phyloP scores from a whole-genome alignment of 1,139 yeast species.

The Hansenula anomala region DNA sequence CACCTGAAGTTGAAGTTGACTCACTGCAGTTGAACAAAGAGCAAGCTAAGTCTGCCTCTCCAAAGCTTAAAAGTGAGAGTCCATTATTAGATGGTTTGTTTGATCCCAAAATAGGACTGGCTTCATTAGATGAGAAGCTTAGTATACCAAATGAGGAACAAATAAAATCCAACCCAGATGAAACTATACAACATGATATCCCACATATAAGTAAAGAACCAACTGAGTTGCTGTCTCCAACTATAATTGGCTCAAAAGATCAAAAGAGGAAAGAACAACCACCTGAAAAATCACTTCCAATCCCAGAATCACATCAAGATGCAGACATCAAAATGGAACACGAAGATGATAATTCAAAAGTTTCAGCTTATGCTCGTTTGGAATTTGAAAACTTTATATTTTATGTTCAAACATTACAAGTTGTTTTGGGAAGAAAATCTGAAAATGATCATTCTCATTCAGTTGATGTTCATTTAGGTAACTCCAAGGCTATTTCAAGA shows the following conservation, averaged over 20 bases:
- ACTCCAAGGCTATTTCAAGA: conserved; percentile 87
- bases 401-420: conserved; percentile 93
- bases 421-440: conserved; percentile 82
- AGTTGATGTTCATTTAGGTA: conserved; percentile 88
- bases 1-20: conserved; percentile 10
- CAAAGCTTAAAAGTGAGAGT: conserved; percentile 4
- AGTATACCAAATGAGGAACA: not conserved
- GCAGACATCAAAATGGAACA: not conserved
- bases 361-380: conserved; percentile 89
- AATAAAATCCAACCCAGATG: conserved; percentile 3
- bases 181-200: conserved; percentile 3
- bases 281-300: not conserved
- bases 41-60: not conserved
- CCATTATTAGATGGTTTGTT: conserved; percentile 6
- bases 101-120: not conserved
- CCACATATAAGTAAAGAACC: not conserved
- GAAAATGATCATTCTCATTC: conserved; percentile 61
- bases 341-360: conserved; percentile 41
- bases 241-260: no score
- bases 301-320: not conserved
- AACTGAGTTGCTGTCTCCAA: no score
- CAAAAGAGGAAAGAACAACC: not conserved
- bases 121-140: not conserved
- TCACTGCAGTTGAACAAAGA: conserved; percentile 10
- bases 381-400: conserved; percentile 92